Percentiles rank a stretch among this genome's conserved stretches.
These are phyloP conservation scores for Termitomyces sp. DNA, from an alignment of 768 basidiomycete species.

Conservation along the genomic window DNA sequence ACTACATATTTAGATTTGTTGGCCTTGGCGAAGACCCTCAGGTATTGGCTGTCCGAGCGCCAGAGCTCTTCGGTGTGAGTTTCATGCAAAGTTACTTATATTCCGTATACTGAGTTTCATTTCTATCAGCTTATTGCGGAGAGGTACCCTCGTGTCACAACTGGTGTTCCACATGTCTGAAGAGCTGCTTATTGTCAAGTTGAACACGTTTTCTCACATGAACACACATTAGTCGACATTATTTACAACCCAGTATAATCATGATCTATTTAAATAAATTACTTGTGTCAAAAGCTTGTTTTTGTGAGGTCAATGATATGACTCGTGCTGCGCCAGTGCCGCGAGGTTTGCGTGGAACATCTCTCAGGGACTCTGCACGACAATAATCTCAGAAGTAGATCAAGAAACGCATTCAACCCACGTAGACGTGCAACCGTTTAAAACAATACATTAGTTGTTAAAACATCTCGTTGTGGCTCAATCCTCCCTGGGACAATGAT, in stretches of 20 bases:
- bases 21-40: conserved; percentile 83
- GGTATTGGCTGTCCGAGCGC: conserved; percentile 66
- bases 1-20: conserved; percentile 52
- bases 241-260: background rate
- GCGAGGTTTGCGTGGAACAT: no score
- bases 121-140: conserved; percentile 51
- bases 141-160: conserved; percentile 65
- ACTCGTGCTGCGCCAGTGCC: no score
- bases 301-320: no score
- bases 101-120: background rate
- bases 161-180: conserved; percentile 38
- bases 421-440: no score
- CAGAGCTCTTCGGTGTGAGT: conserved; percentile 59
- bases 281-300: no score
- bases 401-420: no score
- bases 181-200: background rate
- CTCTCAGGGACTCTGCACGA: no score
- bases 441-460: conserved; percentile 8
- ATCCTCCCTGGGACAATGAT: conserved; percentile 23
- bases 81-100: background rate
- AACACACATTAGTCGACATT: background rate
- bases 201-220: background rate
- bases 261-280: no score
- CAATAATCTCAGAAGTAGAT: no score
- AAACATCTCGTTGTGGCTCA: conserved; percentile 18